A percentile compares a stretch with the other conserved stretches of the same genome.
Evolutionary conservation across 2,329 filamentous ascomycete species (phyloP).

Genomic region (Anthostomella pinea): DNA sequence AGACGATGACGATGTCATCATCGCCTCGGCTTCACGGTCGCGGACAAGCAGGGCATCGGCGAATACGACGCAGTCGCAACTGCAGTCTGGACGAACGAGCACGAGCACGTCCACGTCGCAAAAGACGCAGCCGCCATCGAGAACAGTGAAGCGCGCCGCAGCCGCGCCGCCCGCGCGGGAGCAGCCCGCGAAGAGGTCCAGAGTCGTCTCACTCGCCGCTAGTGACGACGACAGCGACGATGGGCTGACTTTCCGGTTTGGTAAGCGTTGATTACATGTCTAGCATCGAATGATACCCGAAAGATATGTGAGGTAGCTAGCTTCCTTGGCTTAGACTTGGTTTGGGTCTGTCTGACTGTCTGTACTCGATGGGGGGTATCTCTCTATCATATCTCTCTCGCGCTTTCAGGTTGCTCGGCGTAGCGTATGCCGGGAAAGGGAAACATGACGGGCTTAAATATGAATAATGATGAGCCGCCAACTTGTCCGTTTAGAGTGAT

Average conservation of each 20-base stretch:
- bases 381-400: conserved; percentile 1
- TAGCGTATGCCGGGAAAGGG: too few relatives aligned
- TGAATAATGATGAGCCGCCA: too few relatives aligned
- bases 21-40: conserved; percentile 18
- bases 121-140: conserved; percentile 23
- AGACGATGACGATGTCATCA: conserved; percentile 21
- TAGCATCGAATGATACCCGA: too few relatives aligned
- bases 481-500: too few relatives aligned
- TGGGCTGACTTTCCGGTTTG: conserved; percentile 55
- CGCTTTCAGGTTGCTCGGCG: too few relatives aligned
- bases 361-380: too few relatives aligned
- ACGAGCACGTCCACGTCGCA: conserved; percentile 13
- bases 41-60: conserved; percentile 33
- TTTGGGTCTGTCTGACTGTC: too few relatives aligned
- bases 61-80: conserved; percentile 20
- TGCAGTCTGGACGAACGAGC: conserved; percentile 14
- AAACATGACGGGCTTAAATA: too few relatives aligned
- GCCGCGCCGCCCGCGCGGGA: conserved; percentile 33
- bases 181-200: conserved; percentile 35
- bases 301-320: too few relatives aligned
- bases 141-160: conserved; percentile 32
- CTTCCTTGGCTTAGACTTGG: too few relatives aligned
- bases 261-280: conserved; percentile 38
- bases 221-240: conserved; percentile 51
- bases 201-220: conserved; percentile 20